These are phyloP conservation scores for Phialemoniopsis sp. DNA, from an alignment of 2,329 filamentous ascomycete species.

Conservation along the genomic window DNA sequence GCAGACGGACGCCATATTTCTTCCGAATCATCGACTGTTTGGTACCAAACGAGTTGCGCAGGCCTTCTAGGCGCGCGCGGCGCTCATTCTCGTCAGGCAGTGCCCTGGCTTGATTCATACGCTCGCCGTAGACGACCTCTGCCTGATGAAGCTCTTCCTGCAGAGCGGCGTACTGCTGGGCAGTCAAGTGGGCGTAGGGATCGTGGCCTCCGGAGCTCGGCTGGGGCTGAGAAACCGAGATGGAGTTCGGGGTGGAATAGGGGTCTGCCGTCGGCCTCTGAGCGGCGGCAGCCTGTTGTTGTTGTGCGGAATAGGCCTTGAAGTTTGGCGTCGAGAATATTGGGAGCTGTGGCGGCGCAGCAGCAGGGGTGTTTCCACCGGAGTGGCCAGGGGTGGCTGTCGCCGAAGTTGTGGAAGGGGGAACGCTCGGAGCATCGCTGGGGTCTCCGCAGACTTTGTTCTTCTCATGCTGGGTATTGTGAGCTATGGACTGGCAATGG, in stretches of 20 bases:
- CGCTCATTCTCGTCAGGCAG: slow-evolving; percentile 27
- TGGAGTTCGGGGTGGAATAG: too few relatives aligned
- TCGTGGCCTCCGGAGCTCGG: slow-evolving; percentile 19
- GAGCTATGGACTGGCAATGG: slow-evolving; percentile 5
- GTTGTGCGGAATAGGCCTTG: too few relatives aligned
- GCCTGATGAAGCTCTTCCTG: slow-evolving; percentile 30
- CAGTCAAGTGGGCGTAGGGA: slow-evolving; percentile 40
- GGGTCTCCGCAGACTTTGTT: slow-evolving; percentile 43
- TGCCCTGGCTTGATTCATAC: slow-evolving; percentile 35
- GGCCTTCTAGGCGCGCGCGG: slow-evolving; percentile 27
- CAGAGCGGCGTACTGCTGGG: slow-evolving; percentile 20
- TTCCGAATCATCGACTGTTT: slow-evolving; percentile 54
- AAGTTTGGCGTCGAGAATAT: too few relatives aligned
- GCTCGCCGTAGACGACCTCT: slow-evolving; percentile 30
- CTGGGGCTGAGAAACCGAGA: slow-evolving; percentile 2
- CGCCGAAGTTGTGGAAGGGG: slow-evolving; percentile 14
- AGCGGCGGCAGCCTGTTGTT: too few relatives aligned
- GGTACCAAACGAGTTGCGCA: slow-evolving; percentile 50
- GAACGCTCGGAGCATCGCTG: slow-evolving; percentile 14
- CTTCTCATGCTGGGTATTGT: slow-evolving; percentile 26
- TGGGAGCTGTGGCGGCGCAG: too few relatives aligned
- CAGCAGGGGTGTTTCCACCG: not conserved
- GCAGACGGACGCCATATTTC: slow-evolving; percentile 52
- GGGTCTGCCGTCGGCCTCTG: too few relatives aligned
- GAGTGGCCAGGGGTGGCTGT: slow-evolving; percentile 13